Base-by-base conservation (phyloP, 179 eudicot species). In the Beta lomatogona region DNA sequence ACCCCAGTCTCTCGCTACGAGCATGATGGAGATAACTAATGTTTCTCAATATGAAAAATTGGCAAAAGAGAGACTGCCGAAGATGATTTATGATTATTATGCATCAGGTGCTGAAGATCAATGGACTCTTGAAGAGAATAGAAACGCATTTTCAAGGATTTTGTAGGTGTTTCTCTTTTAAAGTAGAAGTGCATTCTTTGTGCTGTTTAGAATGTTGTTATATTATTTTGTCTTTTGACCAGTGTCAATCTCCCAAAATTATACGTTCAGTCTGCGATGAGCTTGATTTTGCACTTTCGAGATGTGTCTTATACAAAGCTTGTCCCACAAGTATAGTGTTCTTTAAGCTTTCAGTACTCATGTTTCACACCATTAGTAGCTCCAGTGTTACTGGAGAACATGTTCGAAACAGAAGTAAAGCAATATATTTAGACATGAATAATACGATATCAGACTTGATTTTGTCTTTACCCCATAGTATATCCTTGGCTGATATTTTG, bases 51-150 rank as follows among this genome's bases (percentile, higher is more conserved):
- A 87, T 82, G 87, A 93, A 79, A 85, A 85, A 11, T 81, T 94
- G 69, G 98, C 95, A 5, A 93, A 87, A 86, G 87, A 90, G 84
- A 90, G 83, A 21, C 82, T 94, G 85, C 95, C 98, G 6, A 92
- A 94, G 87, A 93, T 94, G 95, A 41, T 90, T 53, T 94, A 88
- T 81, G 97, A 93, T 80, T 93, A 91, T 80, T 92, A 87, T 84
- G 93, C 93, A 52, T 90, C 93, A 9, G 98, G 97, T 44, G 98
- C 98, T 21, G 97, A 94, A 87, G 98, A 94, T 79, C 89, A 94
- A 72, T 92, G 97, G 97, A 88, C 92, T 75, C 93, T 94, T 55
- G 78, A 86, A 77, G 95, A 94, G 82, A 94, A 94, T 74, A 86
- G 86, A 60, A 89, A 88, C 76, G 97, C 94, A 16, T 92, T 92